Base-by-base conservation (phyloP, 257 asterid genomes). In the Nicotiana tomentosiformis region DNA sequence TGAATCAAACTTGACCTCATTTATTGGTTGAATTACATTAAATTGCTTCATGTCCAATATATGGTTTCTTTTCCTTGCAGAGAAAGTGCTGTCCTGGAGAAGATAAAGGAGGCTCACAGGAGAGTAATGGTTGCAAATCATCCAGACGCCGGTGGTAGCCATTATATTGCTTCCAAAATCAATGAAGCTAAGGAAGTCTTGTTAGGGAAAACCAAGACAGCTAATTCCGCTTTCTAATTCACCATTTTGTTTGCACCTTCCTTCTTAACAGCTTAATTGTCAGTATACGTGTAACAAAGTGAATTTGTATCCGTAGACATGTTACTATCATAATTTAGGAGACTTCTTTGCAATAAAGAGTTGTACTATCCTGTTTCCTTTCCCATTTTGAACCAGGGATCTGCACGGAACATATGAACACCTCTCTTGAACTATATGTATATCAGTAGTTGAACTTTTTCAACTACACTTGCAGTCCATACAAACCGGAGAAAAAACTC, bases 81-180 rank as follows among this genome's bases (percentile, higher is more conserved):
- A 90, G 97, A 94, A 83, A 86, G 85, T 18, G 88, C 87, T 0
- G 86, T 82, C 26, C 0, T 58, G 33, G 90, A 88, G 80, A 93
- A 93, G 90, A 89, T 94, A 79, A 93, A 80, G 86, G 98, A 90
- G 82, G 97, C 98, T 49, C 96, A 94, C 72, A 77, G 96, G 86
- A 88, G 96, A 88, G 95, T 94, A 66, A 93, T 94, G 95, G 92
- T 94, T 58, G 97, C 97, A 10, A 94, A 94, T 88, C 97, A 94
- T 82, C 98, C 97, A 3, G 98, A 94, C 78, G 93, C 95, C 17
- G 98, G 98, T n/a, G 98, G 97, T 32, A 93, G 98, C 86, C 92
- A 92, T 86, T 94, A 89, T 89, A 91, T 93, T 81, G 97, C 98
- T 78, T 93, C 95, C 15, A 94, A 94, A 87, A 89, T 94, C 84